phyloP scores from a whole-genome alignment of 768 basidiomycete species.

The Lenzites betulinus region DNA sequence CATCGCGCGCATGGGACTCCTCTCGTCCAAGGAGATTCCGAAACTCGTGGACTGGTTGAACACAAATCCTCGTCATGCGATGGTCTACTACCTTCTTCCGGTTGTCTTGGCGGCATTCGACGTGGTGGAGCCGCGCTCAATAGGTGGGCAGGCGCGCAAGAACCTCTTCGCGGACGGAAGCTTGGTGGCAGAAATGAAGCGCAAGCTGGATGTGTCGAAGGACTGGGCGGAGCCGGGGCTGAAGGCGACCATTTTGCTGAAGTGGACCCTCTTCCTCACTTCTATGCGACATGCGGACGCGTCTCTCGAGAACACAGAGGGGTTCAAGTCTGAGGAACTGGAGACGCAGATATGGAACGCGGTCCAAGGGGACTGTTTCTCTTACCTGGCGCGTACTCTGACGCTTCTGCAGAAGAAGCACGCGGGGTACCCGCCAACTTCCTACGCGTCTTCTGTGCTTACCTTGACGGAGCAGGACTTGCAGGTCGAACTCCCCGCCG shows the following conservation, averaged over 20 bases:
- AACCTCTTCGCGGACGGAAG: constrained; percentile 47
- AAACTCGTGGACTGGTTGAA: constrained; percentile 72
- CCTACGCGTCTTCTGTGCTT: constrained; percentile 29
- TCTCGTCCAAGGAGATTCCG: constrained; percentile 62
- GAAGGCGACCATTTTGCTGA: constrained; percentile 73
- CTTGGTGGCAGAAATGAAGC: constrained; percentile 60
- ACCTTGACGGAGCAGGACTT: constrained; percentile 39
- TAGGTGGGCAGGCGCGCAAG: constrained; percentile 48
- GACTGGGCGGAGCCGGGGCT: constrained; percentile 73
- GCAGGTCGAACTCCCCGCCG: constrained; percentile 40
- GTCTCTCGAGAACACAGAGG: constrained; percentile 60
- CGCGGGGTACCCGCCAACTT: constrained; percentile 31
- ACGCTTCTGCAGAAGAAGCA: constrained; percentile 54
- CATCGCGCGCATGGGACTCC: constrained; percentile 62
- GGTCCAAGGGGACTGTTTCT: constrained; percentile 81
- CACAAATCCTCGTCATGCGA: constrained; percentile 62
- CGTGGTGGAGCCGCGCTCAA: constrained; percentile 54
- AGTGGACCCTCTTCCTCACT: constrained; percentile 86
- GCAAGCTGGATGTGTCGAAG: constrained; percentile 49
- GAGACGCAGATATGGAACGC: constrained; percentile 83
- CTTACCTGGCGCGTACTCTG: constrained; percentile 64
- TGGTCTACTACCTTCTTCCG: constrained; percentile 70
- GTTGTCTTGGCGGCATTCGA: constrained; percentile 69
- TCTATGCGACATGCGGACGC: constrained; percentile 71
- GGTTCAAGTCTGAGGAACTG: constrained; percentile 75